phyloP scores from a whole-genome alignment of 1,284 basidiomycete genomes.

The Ganoderma leucocontextum region DNA sequence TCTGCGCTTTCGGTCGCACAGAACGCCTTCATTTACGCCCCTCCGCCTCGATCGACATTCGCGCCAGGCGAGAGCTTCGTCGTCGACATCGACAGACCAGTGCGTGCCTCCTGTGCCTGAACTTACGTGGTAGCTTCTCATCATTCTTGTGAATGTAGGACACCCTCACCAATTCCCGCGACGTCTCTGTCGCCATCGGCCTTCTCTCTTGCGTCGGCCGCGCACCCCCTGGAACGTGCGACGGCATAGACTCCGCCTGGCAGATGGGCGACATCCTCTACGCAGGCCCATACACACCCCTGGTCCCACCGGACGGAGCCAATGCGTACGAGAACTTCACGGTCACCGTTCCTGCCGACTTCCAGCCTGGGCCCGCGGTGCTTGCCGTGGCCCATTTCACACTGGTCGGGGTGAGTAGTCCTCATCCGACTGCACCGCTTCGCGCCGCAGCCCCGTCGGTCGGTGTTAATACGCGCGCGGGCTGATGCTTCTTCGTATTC shows the following conservation, averaged over 20 bases:
- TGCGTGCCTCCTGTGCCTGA: constrained; percentile 8
- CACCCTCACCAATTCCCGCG: constrained; percentile 46
- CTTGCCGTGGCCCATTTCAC: constrained; percentile 29
- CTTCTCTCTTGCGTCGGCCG: constrained; percentile 42
- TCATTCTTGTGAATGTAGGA: too few species aligned
- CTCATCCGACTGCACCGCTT: background rate
- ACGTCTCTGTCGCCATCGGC: constrained; percentile 54
- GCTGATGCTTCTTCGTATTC: background rate
- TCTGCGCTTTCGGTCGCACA: constrained; percentile 20
- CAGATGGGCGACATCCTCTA: constrained; percentile 54
- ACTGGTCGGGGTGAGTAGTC: constrained; percentile 28
- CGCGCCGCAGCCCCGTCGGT: too few species aligned
- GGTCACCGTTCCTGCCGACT: constrained; percentile 26
- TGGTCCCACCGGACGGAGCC: constrained; percentile 36
- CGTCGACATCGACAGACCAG: constrained; percentile 28
- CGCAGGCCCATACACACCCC: constrained; percentile 53
- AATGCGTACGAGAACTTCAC: constrained; percentile 31
- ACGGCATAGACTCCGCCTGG: constrained; percentile 41
- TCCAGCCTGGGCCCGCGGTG: constrained; percentile 24
- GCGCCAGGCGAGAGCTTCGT: constrained; percentile 20
- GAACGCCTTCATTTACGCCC: constrained; percentile 21
- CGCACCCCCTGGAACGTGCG: constrained; percentile 27
- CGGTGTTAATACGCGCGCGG: background rate
- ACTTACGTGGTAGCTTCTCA: too few species aligned
- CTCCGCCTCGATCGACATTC: constrained; percentile 19